These are phyloP conservation scores for Pseudonitzschia delicatissima DNA, from an alignment of 108 stramenopile species.

Conservation along the genomic window DNA sequence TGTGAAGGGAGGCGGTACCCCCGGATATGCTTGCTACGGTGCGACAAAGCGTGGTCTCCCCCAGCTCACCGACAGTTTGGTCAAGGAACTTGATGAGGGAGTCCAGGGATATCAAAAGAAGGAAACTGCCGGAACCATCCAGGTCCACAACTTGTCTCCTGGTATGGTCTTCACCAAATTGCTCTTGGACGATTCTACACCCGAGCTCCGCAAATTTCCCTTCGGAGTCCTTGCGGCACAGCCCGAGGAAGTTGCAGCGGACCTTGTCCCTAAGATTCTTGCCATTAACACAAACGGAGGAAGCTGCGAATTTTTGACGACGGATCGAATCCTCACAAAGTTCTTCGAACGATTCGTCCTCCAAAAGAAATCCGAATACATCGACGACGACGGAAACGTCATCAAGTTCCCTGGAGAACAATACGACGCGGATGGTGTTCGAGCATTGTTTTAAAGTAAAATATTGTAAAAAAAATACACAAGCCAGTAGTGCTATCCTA, in stretches of 20 bases:
- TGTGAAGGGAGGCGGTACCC: slow-evolving; percentile 91
- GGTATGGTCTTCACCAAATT: slow-evolving; percentile 93
- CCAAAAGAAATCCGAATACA: slow-evolving; percentile 88
- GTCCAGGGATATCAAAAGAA: slow-evolving; percentile 86
- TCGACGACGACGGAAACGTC: slow-evolving; percentile 92
- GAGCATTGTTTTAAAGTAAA: slow-evolving; percentile 67
- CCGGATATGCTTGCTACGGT: slow-evolving; percentile 91
- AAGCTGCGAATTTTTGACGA: slow-evolving; percentile 85
- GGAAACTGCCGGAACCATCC: slow-evolving; percentile 67
- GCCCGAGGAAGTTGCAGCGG: slow-evolving; percentile 88
- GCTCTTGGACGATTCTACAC: slow-evolving; percentile 86
- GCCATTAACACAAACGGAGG: slow-evolving; percentile 58
- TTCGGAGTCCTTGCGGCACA: slow-evolving; percentile 90
- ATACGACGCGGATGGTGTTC: slow-evolving; percentile 82
- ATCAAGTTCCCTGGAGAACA: slow-evolving; percentile 82
- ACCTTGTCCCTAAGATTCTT: slow-evolving; percentile 89
- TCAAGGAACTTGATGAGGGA: slow-evolving; percentile 84
- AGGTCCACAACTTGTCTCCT: slow-evolving; percentile 84
- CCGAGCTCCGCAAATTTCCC: slow-evolving; percentile 90
- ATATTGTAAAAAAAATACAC: background rate
- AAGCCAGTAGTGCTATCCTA: too few relatives aligned
- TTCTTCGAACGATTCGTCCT: slow-evolving; percentile 87
- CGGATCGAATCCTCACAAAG: slow-evolving; percentile 81
- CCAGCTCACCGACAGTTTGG: slow-evolving; percentile 81
- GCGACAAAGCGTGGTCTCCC: slow-evolving; percentile 91